A percentile compares a stretch with the other conserved stretches of the same genome.
Conservation (phyloP, 1,284 basidiomycete genomes). For the Fistulinella cinereoalba region DNA sequence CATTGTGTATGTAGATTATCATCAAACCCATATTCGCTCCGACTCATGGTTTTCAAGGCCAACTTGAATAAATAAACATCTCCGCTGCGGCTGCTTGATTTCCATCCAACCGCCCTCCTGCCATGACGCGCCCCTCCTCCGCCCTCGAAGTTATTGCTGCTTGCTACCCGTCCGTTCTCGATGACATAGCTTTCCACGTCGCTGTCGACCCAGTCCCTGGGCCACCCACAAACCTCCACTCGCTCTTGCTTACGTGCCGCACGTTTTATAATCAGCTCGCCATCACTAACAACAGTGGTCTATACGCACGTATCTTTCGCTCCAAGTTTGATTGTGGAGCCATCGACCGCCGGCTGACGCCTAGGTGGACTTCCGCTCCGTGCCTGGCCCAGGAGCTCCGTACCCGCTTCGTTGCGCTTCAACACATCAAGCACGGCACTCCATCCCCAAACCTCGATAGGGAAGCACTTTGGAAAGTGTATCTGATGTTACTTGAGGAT, state of each 20-base stretch:
- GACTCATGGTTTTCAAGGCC: slow-evolving; percentile 26
- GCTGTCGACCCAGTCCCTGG: slow-evolving; percentile 38
- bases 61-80: slow-evolving; percentile 30
- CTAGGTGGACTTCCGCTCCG: slow-evolving; percentile 36
- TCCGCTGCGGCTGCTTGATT: slow-evolving; percentile 10
- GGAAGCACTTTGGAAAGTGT: slow-evolving; percentile 56
- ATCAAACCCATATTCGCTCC: slow-evolving; percentile 36
- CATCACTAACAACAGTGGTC: slow-evolving; percentile 39
- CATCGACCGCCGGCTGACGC: slow-evolving; percentile 49
- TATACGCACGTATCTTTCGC: slow-evolving; percentile 63
- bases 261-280: slow-evolving; percentile 41
- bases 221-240: slow-evolving; percentile 40
- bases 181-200: slow-evolving; percentile 40
- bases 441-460: slow-evolving; percentile 18
- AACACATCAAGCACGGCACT: slow-evolving; percentile 35
- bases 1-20: slow-evolving; percentile 40
- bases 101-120: neutral
- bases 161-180: slow-evolving; percentile 31
- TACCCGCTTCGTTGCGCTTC: slow-evolving; percentile 37
- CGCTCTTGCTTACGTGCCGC: slow-evolving; percentile 51
- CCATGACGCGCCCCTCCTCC: slow-evolving; percentile 6
- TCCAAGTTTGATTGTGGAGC: slow-evolving; percentile 60
- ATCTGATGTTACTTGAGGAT: slow-evolving; percentile 69
- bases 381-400: slow-evolving; percentile 40
- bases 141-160: slow-evolving; percentile 26